A percentile compares a stretch with the other conserved stretches of the same genome.
phyloP scores from a whole-genome alignment of 1,284 basidiomycete species.

The Cystobasidium pallidum region DNA sequence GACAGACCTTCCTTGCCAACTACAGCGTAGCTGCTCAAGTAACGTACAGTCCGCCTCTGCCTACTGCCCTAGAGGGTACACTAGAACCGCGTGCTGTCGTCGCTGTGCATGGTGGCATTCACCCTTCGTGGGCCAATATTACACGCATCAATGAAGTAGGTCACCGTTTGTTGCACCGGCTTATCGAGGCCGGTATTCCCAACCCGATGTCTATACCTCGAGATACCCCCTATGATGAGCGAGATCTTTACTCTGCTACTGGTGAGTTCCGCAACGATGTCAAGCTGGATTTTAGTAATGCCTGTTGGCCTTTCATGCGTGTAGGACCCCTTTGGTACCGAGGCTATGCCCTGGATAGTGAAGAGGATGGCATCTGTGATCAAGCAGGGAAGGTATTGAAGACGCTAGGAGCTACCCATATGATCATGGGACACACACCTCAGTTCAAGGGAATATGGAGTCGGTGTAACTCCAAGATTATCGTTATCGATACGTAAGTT shows the following conservation, averaged over 20 bases:
- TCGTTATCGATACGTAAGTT: constrained; percentile 76
- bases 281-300: background rate
- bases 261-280: constrained; percentile 64
- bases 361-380: constrained; percentile 67
- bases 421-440: constrained; percentile 95
- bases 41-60: constrained; percentile 65
- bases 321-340: constrained; percentile 70
- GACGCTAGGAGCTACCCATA: constrained; percentile 74
- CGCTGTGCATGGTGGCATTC: constrained; percentile 69
- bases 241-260: constrained; percentile 69
- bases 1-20: constrained; percentile 76
- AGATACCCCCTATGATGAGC: constrained; percentile 68
- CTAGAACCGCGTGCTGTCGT: background rate
- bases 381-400: constrained; percentile 70
- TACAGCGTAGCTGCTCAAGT: constrained; percentile 81
- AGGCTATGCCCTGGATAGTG: constrained; percentile 77
- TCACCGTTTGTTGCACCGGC: constrained; percentile 68
- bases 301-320: background rate
- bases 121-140: constrained; percentile 71
- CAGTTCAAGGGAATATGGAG: constrained; percentile 80
- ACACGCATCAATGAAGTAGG: constrained; percentile 74
- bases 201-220: constrained; percentile 64
- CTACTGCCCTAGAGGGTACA: background rate
- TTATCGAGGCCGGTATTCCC: constrained; percentile 60
- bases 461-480: constrained; percentile 79